Base-by-base conservation (phyloP, 768 basidiomycete genomes). In the Kwoniella shandongensis region DNA sequence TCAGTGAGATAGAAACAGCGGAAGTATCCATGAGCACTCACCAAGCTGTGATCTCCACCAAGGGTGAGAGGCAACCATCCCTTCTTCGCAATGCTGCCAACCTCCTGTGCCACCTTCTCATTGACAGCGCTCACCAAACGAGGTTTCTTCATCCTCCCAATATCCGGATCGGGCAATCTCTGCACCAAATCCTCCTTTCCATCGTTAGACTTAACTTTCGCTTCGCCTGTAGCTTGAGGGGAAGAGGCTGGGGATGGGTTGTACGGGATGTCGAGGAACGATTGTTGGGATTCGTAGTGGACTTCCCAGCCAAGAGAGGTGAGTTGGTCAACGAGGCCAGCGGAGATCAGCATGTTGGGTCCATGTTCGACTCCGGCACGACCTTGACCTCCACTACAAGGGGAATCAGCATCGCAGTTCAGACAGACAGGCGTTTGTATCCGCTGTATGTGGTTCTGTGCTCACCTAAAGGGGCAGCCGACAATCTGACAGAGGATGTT, bases 31-130 rank as follows among this genome's bases (percentile, higher is more conserved):
- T 18, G 1, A 22, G 17, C 18, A 80, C 85, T 51, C 58, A 88
- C 89, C 75, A 98, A 79, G 54, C 91, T 93, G 78, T 99, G 96
- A 72, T 99, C 96, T 12, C 96, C 96, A 11, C 96, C 96, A 6
- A 98, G 80, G 1, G 92, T 97, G 12, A 99, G 79, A 8, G 92
- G 88, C 22, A 99, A 79, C 67, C 85, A 82, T 1, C 94, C 91
- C 51, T 84, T 84, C 78, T 82, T 82, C 23, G 84, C 85, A 76
- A 92, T 88, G 1, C 72, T 82, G 12, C 84, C 84, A n/a, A 98
- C 88, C 29, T 79, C 85, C 32, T 81, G 77, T n/a, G 88, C 85
- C 35, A 98, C 86, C 41, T 86, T 83, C 75, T 91, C 76, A 62
- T 84, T 85, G 40, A 97, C 93, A 15, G 82, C 81, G 23, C 88